Base-by-base conservation (phyloP, 495 filamentous ascomycete species). In the Aspergillus kassunensis region DNA sequence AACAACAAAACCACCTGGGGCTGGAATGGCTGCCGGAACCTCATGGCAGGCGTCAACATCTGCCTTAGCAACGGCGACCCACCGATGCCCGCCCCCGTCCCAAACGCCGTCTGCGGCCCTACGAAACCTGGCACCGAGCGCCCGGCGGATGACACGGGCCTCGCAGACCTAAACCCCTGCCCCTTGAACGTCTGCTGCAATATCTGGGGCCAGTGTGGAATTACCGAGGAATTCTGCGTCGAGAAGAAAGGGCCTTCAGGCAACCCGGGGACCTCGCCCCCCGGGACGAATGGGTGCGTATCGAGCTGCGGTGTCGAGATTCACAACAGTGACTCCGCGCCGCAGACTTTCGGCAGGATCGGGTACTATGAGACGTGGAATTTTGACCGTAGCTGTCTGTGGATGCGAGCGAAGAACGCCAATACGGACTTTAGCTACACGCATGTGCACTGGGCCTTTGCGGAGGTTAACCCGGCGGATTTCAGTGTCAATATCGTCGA, bases 381-480 rank as follows among this genome's bases (percentile, higher is more conserved):
- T 43, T n/a, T n/a, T 2, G 16, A 59, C 7, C 62, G 66, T 0
- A 11, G 45, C 0, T 68, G 67, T 36, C 54, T 71, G 20, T 6
- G 9, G 2, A 31, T 36, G 37, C 45, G 44, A 9, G 57, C 57
- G 51, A 23, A 30, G 8, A 50, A 53, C 16, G 24, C 25, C 9
- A 10, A 45, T 0, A 56, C 71, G 33, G n/a, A n/a, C n/a, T 45
- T 45, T 0, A 44, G 29, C 6, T 78, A 75, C 41, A 72, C 71
- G 0, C 71, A 78, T 49, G 53, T 79, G 13, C 67, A 78, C 49
- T 75, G 67, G 34, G 61, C 61, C 0, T 80, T 80, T 59, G 72
- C 54, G 1, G 57, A 37, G 7, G 53, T 79, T 1, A 15, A 25
- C n/a, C n/a, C n/a, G 33, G 8, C 33, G 10, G 53, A 55, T 41